Conservation (phyloP, 106 monocot genomes). For the Acanthochlamys bracteata region DNA sequence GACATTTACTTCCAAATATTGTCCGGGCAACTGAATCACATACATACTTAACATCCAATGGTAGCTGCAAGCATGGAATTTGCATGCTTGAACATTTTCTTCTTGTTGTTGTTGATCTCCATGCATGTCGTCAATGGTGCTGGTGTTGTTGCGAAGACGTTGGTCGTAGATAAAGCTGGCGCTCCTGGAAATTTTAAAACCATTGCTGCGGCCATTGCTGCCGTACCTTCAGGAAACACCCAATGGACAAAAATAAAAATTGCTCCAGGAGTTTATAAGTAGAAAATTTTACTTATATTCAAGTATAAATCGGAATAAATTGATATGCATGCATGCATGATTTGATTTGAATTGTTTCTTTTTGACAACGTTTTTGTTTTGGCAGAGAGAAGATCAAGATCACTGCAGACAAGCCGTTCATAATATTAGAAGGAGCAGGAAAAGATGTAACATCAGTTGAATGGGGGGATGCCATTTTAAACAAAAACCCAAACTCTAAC, state of each 20-base stretch:
- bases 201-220: neutral
- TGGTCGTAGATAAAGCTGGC: neutral
- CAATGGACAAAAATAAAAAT: neutral
- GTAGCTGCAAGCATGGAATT: too few species aligned
- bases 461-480: slow-evolving; percentile 3
- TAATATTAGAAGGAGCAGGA: neutral
- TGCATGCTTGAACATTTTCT: too few species aligned
- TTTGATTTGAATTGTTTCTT: neutral
- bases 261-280: neutral
- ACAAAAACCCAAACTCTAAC: too few species aligned
- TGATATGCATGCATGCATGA: neutral
- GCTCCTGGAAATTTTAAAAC: neutral
- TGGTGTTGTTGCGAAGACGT: neutral
- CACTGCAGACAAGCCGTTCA: neutral
- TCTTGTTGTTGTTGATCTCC: neutral
- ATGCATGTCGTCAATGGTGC: neutral
- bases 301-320: neutral
- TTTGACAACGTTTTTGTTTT: too few species aligned
- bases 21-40: too few species aligned
- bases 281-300: neutral
- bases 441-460: neutral
- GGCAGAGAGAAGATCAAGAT: neutral
- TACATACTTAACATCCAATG: too few species aligned
- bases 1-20: too few species aligned
- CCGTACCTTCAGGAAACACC: neutral